Percentiles rank a stretch among this genome's conserved stretches.
Conservation (phyloP, 1,139 yeast species). For the Kodamaea ohmeri region DNA sequence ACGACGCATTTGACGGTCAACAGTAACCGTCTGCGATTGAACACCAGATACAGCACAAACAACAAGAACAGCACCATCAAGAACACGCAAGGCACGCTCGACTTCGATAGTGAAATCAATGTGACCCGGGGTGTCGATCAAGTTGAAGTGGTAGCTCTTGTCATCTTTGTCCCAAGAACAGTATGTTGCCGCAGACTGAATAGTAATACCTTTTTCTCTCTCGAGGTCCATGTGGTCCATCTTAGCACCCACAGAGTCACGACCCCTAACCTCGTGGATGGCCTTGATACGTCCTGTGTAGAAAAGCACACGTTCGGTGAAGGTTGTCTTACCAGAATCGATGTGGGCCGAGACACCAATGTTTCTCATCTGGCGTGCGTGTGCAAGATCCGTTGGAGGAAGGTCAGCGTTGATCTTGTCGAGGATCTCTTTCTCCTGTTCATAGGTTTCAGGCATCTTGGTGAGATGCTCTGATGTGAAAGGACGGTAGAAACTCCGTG, state of each 20-base stretch:
- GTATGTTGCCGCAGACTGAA: slow-evolving; percentile 97
- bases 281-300: slow-evolving; percentile 98
- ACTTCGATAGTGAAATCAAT: slow-evolving; percentile 98
- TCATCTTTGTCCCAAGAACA: slow-evolving; percentile 88
- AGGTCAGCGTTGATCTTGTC: slow-evolving; percentile 57
- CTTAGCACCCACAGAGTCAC: slow-evolving; percentile 97
- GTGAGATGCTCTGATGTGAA: slow-evolving; percentile 8
- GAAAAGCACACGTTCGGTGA: slow-evolving; percentile 94
- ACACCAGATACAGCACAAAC: slow-evolving; percentile 99
- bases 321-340: slow-evolving; percentile 79
- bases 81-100: slow-evolving; percentile 92
- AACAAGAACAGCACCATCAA: slow-evolving; percentile 96
- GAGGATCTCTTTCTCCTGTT: slow-evolving; percentile 66
- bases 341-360: slow-evolving; percentile 97
- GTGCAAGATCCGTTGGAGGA: slow-evolving; percentile 54
- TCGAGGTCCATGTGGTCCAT: slow-evolving; percentile 72
- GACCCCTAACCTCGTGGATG: slow-evolving; percentile 96
- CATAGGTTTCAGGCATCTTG: slow-evolving; percentile 47
- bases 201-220: slow-evolving; percentile 57
- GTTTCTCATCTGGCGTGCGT: slow-evolving; percentile 69
- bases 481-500: slow-evolving; percentile 2
- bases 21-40: slow-evolving; percentile 97
- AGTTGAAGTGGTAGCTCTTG: slow-evolving; percentile 70
- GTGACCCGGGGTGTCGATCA: slow-evolving; percentile 47
- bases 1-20: slow-evolving; percentile 98